Conservation (phyloP, 768 basidiomycete genomes). For the Dictyophora rubrovolvata region DNA sequence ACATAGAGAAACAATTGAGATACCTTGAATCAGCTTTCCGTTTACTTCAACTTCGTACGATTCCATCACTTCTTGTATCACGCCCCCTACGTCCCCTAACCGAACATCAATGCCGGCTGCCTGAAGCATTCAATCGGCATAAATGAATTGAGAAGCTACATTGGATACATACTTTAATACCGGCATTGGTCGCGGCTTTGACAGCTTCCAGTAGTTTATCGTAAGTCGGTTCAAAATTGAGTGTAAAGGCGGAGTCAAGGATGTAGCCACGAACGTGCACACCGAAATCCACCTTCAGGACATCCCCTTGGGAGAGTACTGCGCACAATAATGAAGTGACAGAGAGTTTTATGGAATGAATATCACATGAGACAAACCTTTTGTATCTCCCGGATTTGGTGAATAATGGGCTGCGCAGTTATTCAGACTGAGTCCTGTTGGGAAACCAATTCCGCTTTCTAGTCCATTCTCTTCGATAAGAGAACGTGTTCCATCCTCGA, state of each 20-base stretch:
- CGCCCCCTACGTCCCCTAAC: conserved; percentile 82
- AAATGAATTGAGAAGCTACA: neutral
- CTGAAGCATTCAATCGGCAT: conserved; percentile 27
- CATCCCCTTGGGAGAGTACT: conserved; percentile 79
- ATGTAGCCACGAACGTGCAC: conserved; percentile 97
- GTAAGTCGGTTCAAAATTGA: conserved; percentile 83
- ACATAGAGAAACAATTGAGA: neutral
- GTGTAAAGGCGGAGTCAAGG: conserved; percentile 90
- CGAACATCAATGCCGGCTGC: conserved; percentile 96
- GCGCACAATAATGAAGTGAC: neutral
- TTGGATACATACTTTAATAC: conserved; percentile 54
- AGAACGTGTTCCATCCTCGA: conserved; percentile 86
- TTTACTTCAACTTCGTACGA: conserved; percentile 94
- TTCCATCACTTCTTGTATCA: conserved; percentile 98
- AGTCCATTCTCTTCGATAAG: conserved; percentile 87
- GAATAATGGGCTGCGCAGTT: conserved; percentile 95
- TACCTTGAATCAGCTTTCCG: conserved; percentile 74
- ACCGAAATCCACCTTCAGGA: conserved; percentile 95
- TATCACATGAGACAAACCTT: conserved; percentile 35
- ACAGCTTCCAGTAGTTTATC: conserved; percentile 85
- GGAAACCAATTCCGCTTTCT: conserved; percentile 86
- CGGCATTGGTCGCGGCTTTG: conserved; percentile 88
- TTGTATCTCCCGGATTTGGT: conserved; percentile 87
- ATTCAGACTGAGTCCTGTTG: conserved; percentile 90
- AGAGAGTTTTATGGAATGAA: conserved; percentile 11